phyloP scores from a whole-genome alignment of 805 yeast genomes.

The Pichia occidentalis region DNA sequence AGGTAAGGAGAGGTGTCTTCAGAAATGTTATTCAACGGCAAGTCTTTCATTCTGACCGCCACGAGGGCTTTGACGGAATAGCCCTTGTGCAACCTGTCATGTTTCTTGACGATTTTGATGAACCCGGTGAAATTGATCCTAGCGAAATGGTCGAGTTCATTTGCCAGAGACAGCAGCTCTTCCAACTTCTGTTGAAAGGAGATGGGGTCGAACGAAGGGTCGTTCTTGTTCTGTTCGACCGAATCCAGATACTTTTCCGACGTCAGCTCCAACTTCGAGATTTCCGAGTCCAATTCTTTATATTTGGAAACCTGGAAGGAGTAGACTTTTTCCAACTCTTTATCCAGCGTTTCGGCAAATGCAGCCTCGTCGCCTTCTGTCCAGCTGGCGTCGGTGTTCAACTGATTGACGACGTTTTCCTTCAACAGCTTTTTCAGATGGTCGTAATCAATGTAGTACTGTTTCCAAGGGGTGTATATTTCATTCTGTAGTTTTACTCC shows the following conservation, averaged over 20 bases:
- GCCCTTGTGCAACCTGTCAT: conserved; percentile 80
- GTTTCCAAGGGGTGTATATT: conserved; percentile 83
- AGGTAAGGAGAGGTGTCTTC: conserved; percentile 92
- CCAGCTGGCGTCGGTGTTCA: conserved; percentile 37
- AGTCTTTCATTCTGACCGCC: conserved; percentile 76
- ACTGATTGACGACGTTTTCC: conserved; percentile 44
- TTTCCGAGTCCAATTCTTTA: conserved; percentile 56
- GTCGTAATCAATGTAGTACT: conserved; percentile 61
- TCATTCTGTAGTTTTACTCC: conserved; percentile 79
- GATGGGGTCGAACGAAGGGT: conserved; percentile 47
- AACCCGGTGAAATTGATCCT: conserved; percentile 93
- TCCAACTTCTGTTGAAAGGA: conserved; percentile 66
- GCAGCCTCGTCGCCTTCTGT: conserved; percentile 63
- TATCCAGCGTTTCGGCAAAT: conserved; percentile 62
- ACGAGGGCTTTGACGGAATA: conserved; percentile 88
- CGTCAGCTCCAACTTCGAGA: conserved; percentile 56
- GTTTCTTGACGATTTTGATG: conserved; percentile 90
- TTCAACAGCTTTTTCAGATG: conserved; percentile 59
- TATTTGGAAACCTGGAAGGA: conserved; percentile 64
- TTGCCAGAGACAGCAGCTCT: conserved; percentile 63
- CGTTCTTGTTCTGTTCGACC: conserved; percentile 19
- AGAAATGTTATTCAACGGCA: conserved; percentile 73
- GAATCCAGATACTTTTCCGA: conserved; percentile 37
- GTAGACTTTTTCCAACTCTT: conserved; percentile 71
- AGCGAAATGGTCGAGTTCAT: conserved; percentile 83